These are phyloP conservation scores for Berkeleyomyces basicola DNA, from an alignment of 2,329 filamentous ascomycete species.

Conservation along the genomic window DNA sequence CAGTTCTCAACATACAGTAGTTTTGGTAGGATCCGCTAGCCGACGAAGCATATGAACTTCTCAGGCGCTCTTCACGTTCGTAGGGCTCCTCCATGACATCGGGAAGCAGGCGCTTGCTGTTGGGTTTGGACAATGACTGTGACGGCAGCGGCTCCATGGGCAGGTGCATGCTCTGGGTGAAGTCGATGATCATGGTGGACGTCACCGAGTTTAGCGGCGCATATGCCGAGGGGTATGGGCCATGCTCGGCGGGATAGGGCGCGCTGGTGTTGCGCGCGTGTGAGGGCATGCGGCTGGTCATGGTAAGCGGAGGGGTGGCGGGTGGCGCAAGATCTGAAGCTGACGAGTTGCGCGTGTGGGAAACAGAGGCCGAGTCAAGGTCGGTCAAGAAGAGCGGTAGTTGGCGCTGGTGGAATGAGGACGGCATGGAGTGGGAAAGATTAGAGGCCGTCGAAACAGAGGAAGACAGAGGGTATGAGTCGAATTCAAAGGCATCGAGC, in stretches of 20 bases:
- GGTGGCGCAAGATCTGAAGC: slow-evolving; percentile 54
- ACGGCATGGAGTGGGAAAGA: slow-evolving; percentile 7
- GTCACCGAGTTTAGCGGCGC: slow-evolving; percentile 21
- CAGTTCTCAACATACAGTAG: slow-evolving; percentile 53
- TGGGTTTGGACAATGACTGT: slow-evolving; percentile 25
- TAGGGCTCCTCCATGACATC: slow-evolving; percentile 73
- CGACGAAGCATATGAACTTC: slow-evolving; percentile 24
- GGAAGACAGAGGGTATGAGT: slow-evolving; percentile 9
- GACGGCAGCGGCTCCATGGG: background rate
- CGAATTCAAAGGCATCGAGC: slow-evolving; percentile 12
- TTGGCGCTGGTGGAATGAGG: slow-evolving; percentile 5
- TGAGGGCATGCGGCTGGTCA: background rate
- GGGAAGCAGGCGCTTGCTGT: slow-evolving; percentile 47
- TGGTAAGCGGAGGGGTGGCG: slow-evolving; percentile 40
- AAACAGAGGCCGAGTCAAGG: slow-evolving; percentile 24
- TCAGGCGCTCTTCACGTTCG: slow-evolving; percentile 46
- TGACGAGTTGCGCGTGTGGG: slow-evolving; percentile 36
- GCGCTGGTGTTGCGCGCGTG: slow-evolving; percentile 55
- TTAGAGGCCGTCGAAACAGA: background rate
- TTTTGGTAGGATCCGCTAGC: slow-evolving; percentile 35
- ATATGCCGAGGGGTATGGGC: slow-evolving; percentile 25
- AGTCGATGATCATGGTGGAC: background rate
- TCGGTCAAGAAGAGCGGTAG: slow-evolving; percentile 15
- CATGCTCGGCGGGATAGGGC: slow-evolving; percentile 53
- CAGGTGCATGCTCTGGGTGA: slow-evolving; percentile 17